Evolutionary conservation across 257 asterid species (phyloP).

Genomic region (Thymus mandschuricus): DNA sequence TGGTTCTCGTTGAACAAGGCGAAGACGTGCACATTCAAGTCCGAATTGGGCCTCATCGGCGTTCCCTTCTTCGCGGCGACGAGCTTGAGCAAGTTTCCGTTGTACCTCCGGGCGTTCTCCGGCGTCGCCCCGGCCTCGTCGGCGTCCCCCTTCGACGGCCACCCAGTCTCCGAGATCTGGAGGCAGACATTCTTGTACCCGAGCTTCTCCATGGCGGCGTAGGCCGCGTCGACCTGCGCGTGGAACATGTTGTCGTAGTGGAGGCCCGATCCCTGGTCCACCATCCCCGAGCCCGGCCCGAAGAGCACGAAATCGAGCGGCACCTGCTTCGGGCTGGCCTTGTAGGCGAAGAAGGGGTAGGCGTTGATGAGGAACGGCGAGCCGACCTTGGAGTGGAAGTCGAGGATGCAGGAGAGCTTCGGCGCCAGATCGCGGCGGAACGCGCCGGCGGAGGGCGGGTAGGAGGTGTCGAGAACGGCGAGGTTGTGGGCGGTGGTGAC

Average conservation of each 20-base stretch:
- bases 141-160: constrained; percentile 89
- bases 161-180: constrained; percentile 93
- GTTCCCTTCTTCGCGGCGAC: constrained; percentile 67
- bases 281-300: constrained; percentile 48
- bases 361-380: constrained; percentile 77
- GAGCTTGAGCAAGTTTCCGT: constrained; percentile 65
- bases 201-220: constrained; percentile 62
- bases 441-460: constrained; percentile 81
- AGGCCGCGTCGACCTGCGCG: constrained; percentile 86
- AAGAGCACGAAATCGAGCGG: constrained; percentile 66
- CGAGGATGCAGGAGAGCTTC: constrained; percentile 51
- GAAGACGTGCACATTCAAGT: constrained; percentile 65
- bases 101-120: constrained; percentile 75
- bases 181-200: constrained; percentile 70
- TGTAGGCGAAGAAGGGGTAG: constrained; percentile 86
- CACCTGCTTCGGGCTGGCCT: constrained; percentile 63
- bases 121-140: constrained; percentile 81
- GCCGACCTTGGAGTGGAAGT: constrained; percentile 63
- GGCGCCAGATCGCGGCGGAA: constrained; percentile 60
- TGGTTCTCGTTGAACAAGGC: constrained; percentile 85
- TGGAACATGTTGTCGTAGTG: constrained; percentile 79
- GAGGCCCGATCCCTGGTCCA: constrained; percentile 55
- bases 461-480: constrained; percentile 65
- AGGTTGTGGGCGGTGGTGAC: constrained; percentile 87
- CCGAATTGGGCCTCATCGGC: constrained; percentile 68